phyloP scores from a whole-genome alignment of 2,329 filamentous ascomycete species.

The Ophiostoma fasciatum region DNA sequence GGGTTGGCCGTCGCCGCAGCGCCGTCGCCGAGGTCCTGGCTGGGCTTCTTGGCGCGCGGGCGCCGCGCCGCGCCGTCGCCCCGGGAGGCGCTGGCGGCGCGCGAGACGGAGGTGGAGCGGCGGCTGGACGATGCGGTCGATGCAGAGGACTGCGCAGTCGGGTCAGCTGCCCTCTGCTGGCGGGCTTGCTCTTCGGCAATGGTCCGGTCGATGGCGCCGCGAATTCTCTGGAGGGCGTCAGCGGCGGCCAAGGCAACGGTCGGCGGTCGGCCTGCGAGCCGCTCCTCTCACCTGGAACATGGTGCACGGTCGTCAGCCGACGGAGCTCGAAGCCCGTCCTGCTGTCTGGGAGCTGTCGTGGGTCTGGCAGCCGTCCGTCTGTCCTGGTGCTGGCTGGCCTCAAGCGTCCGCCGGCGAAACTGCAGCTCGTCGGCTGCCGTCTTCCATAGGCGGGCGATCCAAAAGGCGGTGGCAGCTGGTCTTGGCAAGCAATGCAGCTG shows the following conservation, averaged over 20 bases:
- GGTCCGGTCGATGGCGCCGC: conserved; percentile 70
- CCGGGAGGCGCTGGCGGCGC: conserved; percentile 20
- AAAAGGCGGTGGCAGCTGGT: too few relatives aligned
- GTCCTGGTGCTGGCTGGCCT: too few relatives aligned
- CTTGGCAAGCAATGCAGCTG: too few relatives aligned
- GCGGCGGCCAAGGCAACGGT: background rate
- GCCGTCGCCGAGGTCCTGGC: conserved; percentile 21
- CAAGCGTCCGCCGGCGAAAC: too few relatives aligned
- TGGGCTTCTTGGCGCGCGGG: conserved; percentile 27
- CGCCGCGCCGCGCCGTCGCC: conserved; percentile 20
- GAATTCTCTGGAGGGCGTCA: conserved; percentile 47
- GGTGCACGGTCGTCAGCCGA: background rate
- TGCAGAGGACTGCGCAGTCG: conserved; percentile 28
- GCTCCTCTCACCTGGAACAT: conserved; percentile 19
- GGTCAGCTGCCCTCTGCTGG: conserved; percentile 39
- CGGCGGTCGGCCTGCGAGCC: background rate
- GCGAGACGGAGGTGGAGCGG: conserved; percentile 29
- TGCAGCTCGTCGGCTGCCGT: too few relatives aligned
- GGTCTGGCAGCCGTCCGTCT: background rate
- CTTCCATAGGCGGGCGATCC: too few relatives aligned
- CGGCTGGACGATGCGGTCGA: conserved; percentile 24
- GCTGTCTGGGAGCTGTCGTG: background rate
- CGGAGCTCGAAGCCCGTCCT: too few relatives aligned
- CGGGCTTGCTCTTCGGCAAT: conserved; percentile 87
- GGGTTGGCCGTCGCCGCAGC: conserved; percentile 36